Evolutionary conservation across 2,329 filamentous ascomycete species (phyloP).

Genomic region (Colletotrichum costaricense): DNA sequence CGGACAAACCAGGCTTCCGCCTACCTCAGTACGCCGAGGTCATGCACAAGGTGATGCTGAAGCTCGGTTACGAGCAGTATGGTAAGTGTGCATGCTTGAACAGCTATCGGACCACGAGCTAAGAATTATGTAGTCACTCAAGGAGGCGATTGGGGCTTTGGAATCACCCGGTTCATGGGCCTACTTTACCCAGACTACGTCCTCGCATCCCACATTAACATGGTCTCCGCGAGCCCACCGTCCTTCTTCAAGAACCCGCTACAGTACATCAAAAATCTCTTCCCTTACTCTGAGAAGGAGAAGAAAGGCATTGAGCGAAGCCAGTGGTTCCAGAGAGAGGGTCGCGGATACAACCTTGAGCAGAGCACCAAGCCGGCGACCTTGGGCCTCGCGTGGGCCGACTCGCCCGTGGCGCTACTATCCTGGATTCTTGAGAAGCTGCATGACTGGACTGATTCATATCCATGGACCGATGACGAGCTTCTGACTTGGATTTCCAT

Average conservation of each 20-base stretch:
- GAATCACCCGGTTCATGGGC: constrained; percentile 72
- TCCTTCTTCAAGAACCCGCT: constrained; percentile 63
- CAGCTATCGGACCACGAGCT: background rate
- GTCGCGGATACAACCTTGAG: constrained; percentile 67
- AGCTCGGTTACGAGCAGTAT: constrained; percentile 73
- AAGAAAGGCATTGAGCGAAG: constrained; percentile 62
- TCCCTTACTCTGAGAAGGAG: constrained; percentile 66
- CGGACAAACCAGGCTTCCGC: constrained; percentile 45
- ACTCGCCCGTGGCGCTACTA: constrained; percentile 76
- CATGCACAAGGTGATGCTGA: constrained; percentile 75
- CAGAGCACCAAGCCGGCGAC: constrained; percentile 80
- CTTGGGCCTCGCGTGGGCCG: constrained; percentile 74
- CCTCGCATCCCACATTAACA: constrained; percentile 72
- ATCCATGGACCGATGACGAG: constrained; percentile 81
- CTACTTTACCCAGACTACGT: constrained; percentile 67
- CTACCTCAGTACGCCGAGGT: constrained; percentile 59
- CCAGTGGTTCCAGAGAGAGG: constrained; percentile 68
- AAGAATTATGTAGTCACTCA: constrained; percentile 57
- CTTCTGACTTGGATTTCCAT: constrained; percentile 80
- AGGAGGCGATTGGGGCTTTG: constrained; percentile 79
- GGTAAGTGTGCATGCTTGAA: constrained; percentile 43
- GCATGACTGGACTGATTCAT: constrained; percentile 79
- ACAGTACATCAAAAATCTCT: constrained; percentile 65
- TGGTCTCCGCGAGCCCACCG: constrained; percentile 59
- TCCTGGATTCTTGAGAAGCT: constrained; percentile 88